These are phyloP conservation scores for Lactifluus volemus DNA, from an alignment of 768 basidiomycete species.

Conservation along the genomic window DNA sequence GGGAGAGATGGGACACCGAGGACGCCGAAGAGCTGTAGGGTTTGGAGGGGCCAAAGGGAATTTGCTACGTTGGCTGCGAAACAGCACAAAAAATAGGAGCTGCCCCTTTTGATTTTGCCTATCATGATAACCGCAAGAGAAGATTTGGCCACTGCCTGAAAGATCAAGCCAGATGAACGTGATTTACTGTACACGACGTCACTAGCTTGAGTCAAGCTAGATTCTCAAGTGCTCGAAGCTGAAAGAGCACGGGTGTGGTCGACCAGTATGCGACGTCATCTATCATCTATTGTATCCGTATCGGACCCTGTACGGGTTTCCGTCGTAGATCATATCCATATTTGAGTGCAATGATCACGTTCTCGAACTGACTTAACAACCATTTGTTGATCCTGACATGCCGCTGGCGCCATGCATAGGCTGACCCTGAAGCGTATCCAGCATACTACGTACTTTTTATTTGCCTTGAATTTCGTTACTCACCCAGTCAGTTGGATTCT, in stretches of 20 bases:
- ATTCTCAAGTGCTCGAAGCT: not conserved
- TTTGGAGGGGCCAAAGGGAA: not conserved
- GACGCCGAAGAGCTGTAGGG: not conserved
- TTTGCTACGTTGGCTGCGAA: not conserved
- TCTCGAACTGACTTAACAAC: not conserved
- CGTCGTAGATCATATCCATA: not conserved
- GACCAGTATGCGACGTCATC: too few relatives aligned
- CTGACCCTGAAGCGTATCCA: not conserved
- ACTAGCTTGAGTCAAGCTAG: not conserved
- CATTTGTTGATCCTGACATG: not conserved
- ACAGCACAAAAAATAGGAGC: not conserved
- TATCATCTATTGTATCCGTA: too few relatives aligned
- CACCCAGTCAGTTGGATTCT: not conserved
- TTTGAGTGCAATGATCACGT: not conserved
- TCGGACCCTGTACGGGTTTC: too few relatives aligned
- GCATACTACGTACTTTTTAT: not conserved
- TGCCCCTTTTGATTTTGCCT: not conserved
- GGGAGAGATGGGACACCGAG: not conserved
- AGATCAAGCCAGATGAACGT: not conserved
- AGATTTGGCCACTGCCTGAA: not conserved
- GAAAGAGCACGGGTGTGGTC: too few relatives aligned
- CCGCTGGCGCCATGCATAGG: not conserved
- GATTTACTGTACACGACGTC: not conserved
- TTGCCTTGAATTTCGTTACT: not conserved
- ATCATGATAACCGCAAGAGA: not conserved